A percentile compares a stretch with the other conserved stretches of the same genome.
Evolutionary conservation across 257 asterid genomes (phyloP).

Genomic region (Agastache rugosa): DNA sequence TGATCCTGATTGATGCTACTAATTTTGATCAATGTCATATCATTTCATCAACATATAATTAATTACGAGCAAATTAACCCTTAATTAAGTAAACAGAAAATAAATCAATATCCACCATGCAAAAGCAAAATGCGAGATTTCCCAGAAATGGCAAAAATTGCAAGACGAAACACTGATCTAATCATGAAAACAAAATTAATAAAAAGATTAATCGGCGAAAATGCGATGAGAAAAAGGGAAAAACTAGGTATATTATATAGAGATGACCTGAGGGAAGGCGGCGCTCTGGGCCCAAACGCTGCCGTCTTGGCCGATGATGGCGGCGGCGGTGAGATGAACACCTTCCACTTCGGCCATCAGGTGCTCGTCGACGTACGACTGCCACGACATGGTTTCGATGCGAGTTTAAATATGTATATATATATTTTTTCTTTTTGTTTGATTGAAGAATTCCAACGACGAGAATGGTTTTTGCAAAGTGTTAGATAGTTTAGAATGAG

Average conservation of each 20-base stretch:
- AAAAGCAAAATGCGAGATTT: not conserved
- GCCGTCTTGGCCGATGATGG: conserved; percentile 62
- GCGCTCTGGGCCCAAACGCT: conserved; percentile 66
- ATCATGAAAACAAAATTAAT: no score
- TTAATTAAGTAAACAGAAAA: not conserved
- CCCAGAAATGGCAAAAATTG: not conserved
- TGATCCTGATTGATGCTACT: not conserved
- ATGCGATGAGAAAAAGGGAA: no score
- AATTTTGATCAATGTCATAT: not conserved
- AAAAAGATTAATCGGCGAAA: no score
- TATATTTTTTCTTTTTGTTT: not conserved
- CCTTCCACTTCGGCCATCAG: conserved; percentile 64
- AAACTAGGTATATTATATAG: no score
- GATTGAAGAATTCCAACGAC: not conserved
- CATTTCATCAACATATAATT: no score
- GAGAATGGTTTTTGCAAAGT: not conserved
- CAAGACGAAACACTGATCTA: not conserved
- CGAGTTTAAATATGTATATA: no score
- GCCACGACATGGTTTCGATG: conserved; percentile 59
- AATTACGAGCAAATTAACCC: not conserved
- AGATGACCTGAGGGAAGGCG: conserved; percentile 50
- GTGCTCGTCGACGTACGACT: conserved; percentile 62
- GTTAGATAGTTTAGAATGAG: conserved; percentile 7
- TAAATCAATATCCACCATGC: no score
- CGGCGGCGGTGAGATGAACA: conserved; percentile 53